Evolutionary conservation across 2,329 filamentous ascomycete species (phyloP), one percentile per base, ranked within the genome.

Genomic region (Pseudocercospora vitis): DNA sequence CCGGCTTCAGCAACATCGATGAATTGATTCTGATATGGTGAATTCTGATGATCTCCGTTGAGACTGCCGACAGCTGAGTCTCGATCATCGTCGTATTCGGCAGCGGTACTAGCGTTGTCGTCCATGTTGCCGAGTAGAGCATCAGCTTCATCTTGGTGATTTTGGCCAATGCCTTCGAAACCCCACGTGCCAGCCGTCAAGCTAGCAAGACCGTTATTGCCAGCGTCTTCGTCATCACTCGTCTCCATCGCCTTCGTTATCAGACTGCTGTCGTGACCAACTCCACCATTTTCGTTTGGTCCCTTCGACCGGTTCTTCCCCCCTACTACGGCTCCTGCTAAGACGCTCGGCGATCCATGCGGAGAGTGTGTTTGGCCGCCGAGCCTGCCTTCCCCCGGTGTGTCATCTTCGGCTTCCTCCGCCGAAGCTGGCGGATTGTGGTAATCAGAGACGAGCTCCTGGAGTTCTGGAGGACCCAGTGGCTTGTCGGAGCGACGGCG

Each of bases 261-360:
- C 63, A 60, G 64, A 64, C 19, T 57, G 59, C 42, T 61, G 56
- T 53, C 62, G 53, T 52, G 62, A 63, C 54, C 59, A 57, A 33
- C 51, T 60, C 57, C 59, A 63, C 61, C 61, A 63, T 33, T 53
- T 56, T 33, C 56, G 46, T 23, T 42, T 19, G 19, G 31, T 19
- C 40, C 53, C 50, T 24, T 54, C 54, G 46, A 59, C 47, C 49
- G 56, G 50, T 29, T 64, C 54, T 50, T 59, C 54, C 50, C 58
- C 59, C 40, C 61, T 57, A 63, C 73, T 75, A 68, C 83, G 85
- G 79, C 87, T 89, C 74, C 87, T 81, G 78, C 85, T 89, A 81
- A 89, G 82, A 82, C 87, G 87, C 87, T 90, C 89, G 88, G 89
- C 86, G 85, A 92, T 82, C 89, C 89, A 92, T 77, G 85, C 80